Evolutionary conservation across 2,329 filamentous ascomycete species (phyloP).

Genomic region (Paecilomyces formosus): DNA sequence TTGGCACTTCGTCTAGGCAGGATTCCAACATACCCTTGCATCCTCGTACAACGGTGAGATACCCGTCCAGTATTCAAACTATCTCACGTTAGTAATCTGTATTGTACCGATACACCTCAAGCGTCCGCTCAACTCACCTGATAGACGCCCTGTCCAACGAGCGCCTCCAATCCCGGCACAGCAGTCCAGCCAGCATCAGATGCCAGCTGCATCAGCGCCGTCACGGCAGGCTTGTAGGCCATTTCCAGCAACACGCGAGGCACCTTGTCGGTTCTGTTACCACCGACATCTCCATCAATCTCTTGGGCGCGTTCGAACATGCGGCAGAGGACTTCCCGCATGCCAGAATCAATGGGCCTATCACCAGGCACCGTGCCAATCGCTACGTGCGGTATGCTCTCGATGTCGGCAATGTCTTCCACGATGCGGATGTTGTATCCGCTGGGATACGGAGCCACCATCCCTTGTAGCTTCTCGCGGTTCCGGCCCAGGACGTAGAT

Average conservation of each 20-base stretch:
- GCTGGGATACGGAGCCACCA: conserved; percentile 65
- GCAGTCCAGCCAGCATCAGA: conserved; percentile 70
- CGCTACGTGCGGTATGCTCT: conserved; percentile 58
- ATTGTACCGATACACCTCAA: conserved; percentile 1
- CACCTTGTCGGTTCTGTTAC: conserved; percentile 25
- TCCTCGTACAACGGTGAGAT: conserved; percentile 66
- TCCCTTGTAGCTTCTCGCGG: conserved; percentile 55
- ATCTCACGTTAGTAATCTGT: conserved; percentile 5
- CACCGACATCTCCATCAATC: conserved; percentile 34
- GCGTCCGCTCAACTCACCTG: conserved; percentile 52
- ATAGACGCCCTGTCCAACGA: conserved; percentile 77
- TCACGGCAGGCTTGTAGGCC: conserved; percentile 87
- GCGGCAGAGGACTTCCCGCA: conserved; percentile 57
- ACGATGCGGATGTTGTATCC: conserved; percentile 66
- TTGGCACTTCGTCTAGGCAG: neutral
- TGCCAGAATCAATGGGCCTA: conserved; percentile 64
- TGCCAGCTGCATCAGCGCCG: conserved; percentile 77
- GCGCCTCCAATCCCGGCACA: conserved; percentile 79
- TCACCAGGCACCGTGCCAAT: conserved; percentile 90
- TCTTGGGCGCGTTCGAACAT: conserved; percentile 45
- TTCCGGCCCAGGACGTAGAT: conserved; percentile 84
- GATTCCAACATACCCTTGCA: conserved; percentile 48
- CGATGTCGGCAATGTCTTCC: conserved; percentile 45
- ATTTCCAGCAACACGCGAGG: conserved; percentile 74
- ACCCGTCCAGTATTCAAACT: conserved; percentile 80